Evolutionary conservation across 2,329 filamentous ascomycete species (phyloP).

Genomic region (Didymella arachidicola): DNA sequence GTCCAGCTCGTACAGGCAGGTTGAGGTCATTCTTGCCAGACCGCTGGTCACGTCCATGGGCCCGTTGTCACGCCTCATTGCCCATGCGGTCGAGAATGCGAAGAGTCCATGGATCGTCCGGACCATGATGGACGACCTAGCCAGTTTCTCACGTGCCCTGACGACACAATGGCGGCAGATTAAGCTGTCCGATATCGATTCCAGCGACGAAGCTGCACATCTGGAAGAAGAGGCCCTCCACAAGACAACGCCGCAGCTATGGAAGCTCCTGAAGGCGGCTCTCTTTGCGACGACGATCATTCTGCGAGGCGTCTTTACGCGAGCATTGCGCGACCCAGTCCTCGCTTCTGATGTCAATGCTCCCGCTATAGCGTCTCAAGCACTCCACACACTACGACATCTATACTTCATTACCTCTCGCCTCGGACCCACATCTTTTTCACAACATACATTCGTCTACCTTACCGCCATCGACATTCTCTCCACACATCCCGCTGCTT

Average conservation of each 20-base stretch:
- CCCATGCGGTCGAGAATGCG: constrained; percentile 68
- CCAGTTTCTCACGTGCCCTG: constrained; percentile 71
- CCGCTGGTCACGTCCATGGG: constrained; percentile 73
- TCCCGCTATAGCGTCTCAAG: constrained; percentile 72
- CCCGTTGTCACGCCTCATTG: constrained; percentile 70
- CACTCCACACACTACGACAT: constrained; percentile 76
- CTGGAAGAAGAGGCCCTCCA: constrained; percentile 71
- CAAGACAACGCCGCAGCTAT: constrained; percentile 73
- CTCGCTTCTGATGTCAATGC: constrained; percentile 66
- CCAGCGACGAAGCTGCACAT: constrained; percentile 68
- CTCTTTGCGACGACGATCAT: constrained; percentile 79
- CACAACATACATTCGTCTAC: constrained; percentile 85
- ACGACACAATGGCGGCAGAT: constrained; percentile 77
- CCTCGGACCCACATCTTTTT: constrained; percentile 75
- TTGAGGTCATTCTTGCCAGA: constrained; percentile 66
- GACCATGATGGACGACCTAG: constrained; percentile 68
- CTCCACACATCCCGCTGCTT: constrained; percentile 71
- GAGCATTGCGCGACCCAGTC: constrained; percentile 65
- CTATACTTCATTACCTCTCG: constrained; percentile 83
- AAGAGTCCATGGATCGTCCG: constrained; percentile 59
- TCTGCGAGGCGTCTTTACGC: constrained; percentile 75
- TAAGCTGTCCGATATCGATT: constrained; percentile 76
- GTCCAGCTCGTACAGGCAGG: constrained; percentile 67
- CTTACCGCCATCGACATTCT: constrained; percentile 84
- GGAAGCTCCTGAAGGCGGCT: constrained; percentile 76